Evolutionary conservation across 1,284 basidiomycete genomes (phyloP).

Genomic region (Violaceomyces palustris): DNA sequence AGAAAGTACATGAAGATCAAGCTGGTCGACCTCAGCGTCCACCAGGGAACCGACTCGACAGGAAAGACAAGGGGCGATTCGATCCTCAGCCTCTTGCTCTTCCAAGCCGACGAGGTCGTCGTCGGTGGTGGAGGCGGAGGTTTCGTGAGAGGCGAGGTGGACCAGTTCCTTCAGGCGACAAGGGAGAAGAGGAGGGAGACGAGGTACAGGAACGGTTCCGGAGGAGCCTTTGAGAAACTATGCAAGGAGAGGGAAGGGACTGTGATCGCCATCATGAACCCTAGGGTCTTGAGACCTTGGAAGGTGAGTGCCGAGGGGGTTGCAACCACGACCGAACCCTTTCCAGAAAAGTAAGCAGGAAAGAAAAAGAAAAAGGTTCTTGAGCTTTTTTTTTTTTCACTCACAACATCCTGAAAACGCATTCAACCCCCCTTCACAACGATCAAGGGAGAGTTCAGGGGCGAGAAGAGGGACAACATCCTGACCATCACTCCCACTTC

Average conservation of each 20-base stretch:
- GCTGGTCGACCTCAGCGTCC: slow-evolving; percentile 72
- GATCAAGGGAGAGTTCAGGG: no score
- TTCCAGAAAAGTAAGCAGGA: no score
- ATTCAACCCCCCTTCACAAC: no score
- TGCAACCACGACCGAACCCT: no score
- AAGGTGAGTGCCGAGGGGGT: slow-evolving; percentile 59
- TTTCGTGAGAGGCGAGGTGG: slow-evolving; percentile 10
- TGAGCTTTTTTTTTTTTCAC: neutral
- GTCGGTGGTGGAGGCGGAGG: slow-evolving; percentile 1
- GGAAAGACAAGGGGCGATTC: slow-evolving; percentile 68
- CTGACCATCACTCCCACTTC: slow-evolving; percentile 81
- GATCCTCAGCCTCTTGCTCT: slow-evolving; percentile 72
- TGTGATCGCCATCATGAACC: slow-evolving; percentile 83
- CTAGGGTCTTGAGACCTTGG: slow-evolving; percentile 75
- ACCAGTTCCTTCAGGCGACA: slow-evolving; percentile 2
- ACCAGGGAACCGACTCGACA: slow-evolving; percentile 50
- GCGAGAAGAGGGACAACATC: slow-evolving; percentile 60
- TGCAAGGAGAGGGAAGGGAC: slow-evolving; percentile 80
- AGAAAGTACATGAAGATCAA: slow-evolving; percentile 78
- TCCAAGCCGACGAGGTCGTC: slow-evolving; percentile 73
- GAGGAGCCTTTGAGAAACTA: slow-evolving; percentile 82
- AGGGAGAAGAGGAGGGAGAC: no score
- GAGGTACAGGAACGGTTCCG: slow-evolving; percentile 72
- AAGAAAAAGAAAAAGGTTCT: neutral
- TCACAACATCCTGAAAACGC: no score